Base-by-base conservation (phyloP, 2,329 filamentous ascomycete genomes). In the Alternaria metachromatica region DNA sequence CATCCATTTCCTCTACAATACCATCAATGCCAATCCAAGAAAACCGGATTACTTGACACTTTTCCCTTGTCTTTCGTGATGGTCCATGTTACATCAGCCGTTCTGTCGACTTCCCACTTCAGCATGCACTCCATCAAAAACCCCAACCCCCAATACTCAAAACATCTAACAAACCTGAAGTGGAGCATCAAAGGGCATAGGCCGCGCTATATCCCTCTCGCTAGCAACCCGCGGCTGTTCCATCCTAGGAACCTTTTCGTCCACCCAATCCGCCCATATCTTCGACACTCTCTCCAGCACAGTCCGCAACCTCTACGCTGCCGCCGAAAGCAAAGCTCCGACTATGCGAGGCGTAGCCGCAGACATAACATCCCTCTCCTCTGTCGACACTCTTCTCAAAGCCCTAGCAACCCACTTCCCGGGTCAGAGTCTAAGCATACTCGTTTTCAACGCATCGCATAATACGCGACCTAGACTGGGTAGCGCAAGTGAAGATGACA, bases 171-270 rank as follows among this genome's bases (percentile, higher is more conserved):
- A 28, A 44, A 2, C 7, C 28, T 13, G 11, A 62, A 76, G 72
- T 13, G 74, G 73, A 15, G 75, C 73, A 54, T 72, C 68, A 9
- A 72, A 71, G 67, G 75, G 74, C 55, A 77, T 75, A 28, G 74
- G 74, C 45, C 70, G 74, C 15, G 72, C 74, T 43, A 76, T 75
- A 15, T 67, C 72, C 53, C 70, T 77, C 49, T 62, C 73, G 21
- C 73, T 78, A 33, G 66, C 74, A 13, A 68, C 66, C 41, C 74
- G 76, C 44, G 76, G 76, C 25, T 67, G 65, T 61, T 75, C 73
- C 33, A 66, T 78, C 57, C 57, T 78, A 18, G 75, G 76, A 25
- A 78, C 75, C 25, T 78, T 74, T 61, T 72, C 76, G 6, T 68
- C 72, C 28, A 56, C 63, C 3, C 12, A 68, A 49, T 70, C 69